Conservation (phyloP, 345 rosid species). For the Microcos paniculata region DNA sequence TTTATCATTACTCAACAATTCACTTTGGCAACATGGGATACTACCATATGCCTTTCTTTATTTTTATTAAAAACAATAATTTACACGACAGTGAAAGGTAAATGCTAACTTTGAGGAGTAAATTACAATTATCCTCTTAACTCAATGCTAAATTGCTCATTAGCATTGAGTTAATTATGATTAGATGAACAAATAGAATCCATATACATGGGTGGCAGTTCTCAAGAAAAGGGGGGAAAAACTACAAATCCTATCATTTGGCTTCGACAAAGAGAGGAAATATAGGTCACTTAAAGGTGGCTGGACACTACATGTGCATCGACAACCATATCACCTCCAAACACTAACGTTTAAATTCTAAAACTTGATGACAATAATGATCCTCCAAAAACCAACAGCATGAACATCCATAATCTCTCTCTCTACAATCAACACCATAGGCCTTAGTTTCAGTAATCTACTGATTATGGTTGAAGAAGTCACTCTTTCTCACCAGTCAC, state of each 20-base stretch:
- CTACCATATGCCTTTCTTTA: too few relatives aligned
- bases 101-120: neutral
- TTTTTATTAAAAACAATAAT: too few relatives aligned
- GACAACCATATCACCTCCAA: neutral
- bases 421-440: neutral
- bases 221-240: neutral
- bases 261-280: neutral
- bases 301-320: neutral
- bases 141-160: neutral
- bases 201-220: neutral
- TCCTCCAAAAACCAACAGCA: neutral
- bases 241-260: constrained; percentile 1
- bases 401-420: neutral
- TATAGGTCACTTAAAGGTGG: neutral
- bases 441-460: neutral
- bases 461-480: neutral
- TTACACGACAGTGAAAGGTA: too few relatives aligned
- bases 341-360: neutral
- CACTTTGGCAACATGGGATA: too few relatives aligned
- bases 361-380: neutral
- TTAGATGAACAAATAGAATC: neutral
- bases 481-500: neutral
- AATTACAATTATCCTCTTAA: neutral
- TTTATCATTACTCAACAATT: neutral
- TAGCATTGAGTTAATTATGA: neutral